Percentiles rank a stretch among this genome's conserved stretches.
These are phyloP conservation scores for Fusarium floridanum DNA, from an alignment of 2,329 filamentous ascomycete species.

Conservation along the genomic window DNA sequence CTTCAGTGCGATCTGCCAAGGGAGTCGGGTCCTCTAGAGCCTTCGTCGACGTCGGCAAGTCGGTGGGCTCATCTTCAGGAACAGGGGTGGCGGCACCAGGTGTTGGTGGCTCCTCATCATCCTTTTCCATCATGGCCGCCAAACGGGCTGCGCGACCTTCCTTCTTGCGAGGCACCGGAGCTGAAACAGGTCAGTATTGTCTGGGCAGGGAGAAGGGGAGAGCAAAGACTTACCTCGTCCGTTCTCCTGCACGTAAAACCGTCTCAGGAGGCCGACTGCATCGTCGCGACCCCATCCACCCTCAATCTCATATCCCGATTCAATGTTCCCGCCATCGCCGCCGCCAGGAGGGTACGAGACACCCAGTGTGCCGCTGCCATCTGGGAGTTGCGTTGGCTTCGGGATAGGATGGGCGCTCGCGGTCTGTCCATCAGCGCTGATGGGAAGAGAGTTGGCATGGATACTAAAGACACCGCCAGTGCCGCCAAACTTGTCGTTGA, in stretches of 20 bases:
- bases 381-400: slow-evolving; percentile 52
- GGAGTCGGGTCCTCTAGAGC: slow-evolving; percentile 25
- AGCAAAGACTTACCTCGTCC: slow-evolving; percentile 76
- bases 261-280: slow-evolving; percentile 89
- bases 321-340: slow-evolving; percentile 76
- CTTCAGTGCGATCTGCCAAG: slow-evolving; percentile 5
- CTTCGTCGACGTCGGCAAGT: slow-evolving; percentile 26
- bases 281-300: slow-evolving; percentile 92
- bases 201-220: fast-evolving
- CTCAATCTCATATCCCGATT: slow-evolving; percentile 83
- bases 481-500: slow-evolving; percentile 97
- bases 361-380: slow-evolving; percentile 53
- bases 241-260: slow-evolving; percentile 99
- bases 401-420: slow-evolving; percentile 57
- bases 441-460: slow-evolving; percentile 71
- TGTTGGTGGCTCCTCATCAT: slow-evolving; percentile 42
- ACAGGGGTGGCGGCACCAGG: slow-evolving; percentile 6
- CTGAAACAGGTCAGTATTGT: slow-evolving; percentile 46
- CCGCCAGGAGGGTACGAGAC: slow-evolving; percentile 54
- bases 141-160: slow-evolving; percentile 67
- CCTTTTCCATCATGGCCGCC: slow-evolving; percentile 64
- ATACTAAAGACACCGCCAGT: slow-evolving; percentile 93
- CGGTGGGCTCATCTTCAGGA: slow-evolving; percentile 12
- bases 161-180: slow-evolving; percentile 67
- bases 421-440: slow-evolving; percentile 52